Evolutionary conservation across 1,139 yeast species (phyloP).

Genomic region (Diutina neorugosa): DNA sequence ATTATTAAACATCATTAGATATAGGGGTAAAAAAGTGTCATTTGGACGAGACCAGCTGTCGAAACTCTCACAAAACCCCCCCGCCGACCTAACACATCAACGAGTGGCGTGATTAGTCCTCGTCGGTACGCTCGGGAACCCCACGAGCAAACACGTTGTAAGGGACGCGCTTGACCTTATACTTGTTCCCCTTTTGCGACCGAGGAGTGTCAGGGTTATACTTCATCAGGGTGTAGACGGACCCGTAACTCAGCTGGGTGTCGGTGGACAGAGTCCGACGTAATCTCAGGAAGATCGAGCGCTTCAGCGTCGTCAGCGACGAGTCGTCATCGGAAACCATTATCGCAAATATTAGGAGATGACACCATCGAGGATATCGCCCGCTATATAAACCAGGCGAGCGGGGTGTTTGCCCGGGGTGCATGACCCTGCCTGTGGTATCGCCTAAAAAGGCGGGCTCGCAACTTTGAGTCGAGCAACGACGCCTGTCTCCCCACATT

Average conservation of each 20-base stretch:
- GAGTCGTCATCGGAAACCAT: background rate
- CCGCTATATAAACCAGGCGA: background rate
- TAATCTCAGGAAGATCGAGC: background rate
- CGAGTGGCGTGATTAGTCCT: background rate
- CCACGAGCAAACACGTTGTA: slow-evolving; percentile 1
- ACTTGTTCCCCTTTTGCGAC: background rate
- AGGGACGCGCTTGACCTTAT: background rate
- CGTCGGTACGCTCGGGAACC: background rate
- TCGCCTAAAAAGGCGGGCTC: too few relatives aligned
- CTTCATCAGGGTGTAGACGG: background rate
- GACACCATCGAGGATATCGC: background rate
- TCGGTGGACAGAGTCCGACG: background rate
- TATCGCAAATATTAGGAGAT: too few relatives aligned
- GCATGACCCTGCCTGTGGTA: too few relatives aligned
- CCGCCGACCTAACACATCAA: background rate
- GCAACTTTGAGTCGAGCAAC: background rate
- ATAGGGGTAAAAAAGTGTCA: background rate
- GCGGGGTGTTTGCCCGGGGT: background rate
- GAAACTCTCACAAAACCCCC: background rate
- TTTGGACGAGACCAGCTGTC: background rate
- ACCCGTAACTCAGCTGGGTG: background rate
- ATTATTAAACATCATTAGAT: too few relatives aligned
- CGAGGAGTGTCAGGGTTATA: slow-evolving; percentile 1
- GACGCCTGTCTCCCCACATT: background rate
- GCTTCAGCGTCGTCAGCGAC: slow-evolving; percentile 1